Evolutionary conservation across 2,329 filamentous ascomycete species (phyloP).

Genomic region (Claviceps maximensis): DNA sequence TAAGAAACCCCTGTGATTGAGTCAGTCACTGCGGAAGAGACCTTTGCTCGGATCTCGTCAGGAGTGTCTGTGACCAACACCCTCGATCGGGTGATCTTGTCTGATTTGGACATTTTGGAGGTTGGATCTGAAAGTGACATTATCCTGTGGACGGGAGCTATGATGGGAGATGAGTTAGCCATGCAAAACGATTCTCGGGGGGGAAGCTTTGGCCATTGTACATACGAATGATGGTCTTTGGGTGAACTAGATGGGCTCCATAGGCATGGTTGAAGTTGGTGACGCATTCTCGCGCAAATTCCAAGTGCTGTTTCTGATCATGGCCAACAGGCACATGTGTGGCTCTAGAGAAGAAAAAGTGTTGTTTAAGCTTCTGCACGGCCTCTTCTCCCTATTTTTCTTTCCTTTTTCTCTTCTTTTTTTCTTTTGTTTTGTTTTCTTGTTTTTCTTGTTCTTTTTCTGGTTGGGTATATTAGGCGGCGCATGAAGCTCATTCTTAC

Average conservation of each 20-base stretch:
- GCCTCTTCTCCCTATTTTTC: not conserved
- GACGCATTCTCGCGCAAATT: slow-evolving; percentile 78
- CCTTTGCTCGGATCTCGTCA: slow-evolving; percentile 51
- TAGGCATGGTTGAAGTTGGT: slow-evolving; percentile 75
- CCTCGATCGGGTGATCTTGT: slow-evolving; percentile 54
- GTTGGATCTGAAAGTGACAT: slow-evolving; percentile 76
- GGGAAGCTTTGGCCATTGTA: not conserved
- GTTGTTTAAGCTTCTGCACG: slow-evolving; percentile 2
- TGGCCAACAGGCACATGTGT: slow-evolving; percentile 96
- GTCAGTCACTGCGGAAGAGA: slow-evolving; percentile 68
- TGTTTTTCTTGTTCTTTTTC: too few relatives aligned
- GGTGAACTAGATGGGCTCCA: slow-evolving; percentile 47
- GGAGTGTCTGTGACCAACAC: slow-evolving; percentile 69
- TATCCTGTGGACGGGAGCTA: slow-evolving; percentile 67
- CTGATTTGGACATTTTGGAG: slow-evolving; percentile 92
- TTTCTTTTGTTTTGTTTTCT: too few relatives aligned
- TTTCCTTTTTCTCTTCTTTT: not conserved
- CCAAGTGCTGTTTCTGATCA: slow-evolving; percentile 86
- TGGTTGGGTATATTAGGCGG: too few relatives aligned
- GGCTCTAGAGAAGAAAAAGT: slow-evolving; percentile 36
- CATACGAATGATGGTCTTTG: slow-evolving; percentile 60
- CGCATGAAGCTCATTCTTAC: slow-evolving; percentile 36
- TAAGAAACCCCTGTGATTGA: slow-evolving; percentile 54
- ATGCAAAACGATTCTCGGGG: not conserved
- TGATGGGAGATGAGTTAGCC: not conserved